A percentile compares a stretch with the other conserved stretches of the same genome.
phyloP scores from a whole-genome alignment of 192 early-diverging fungal genomes.

The Lobosporangium transversale region DNA sequence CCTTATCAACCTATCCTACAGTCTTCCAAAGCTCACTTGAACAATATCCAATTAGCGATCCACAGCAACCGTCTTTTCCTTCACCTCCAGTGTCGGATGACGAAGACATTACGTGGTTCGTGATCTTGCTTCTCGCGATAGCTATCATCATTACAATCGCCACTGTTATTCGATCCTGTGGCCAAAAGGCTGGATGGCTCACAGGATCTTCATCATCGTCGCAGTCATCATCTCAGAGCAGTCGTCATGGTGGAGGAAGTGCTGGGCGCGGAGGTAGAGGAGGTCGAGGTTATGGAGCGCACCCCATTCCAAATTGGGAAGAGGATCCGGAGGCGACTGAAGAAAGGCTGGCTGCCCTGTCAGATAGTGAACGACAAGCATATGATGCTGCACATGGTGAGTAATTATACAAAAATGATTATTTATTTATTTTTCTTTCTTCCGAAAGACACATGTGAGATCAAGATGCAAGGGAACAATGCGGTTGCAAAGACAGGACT shows the following conservation, averaged over 20 bases:
- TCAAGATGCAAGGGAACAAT: too few species aligned
- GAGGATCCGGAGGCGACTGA: conserved; percentile 31
- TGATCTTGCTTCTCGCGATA: conserved; percentile 17
- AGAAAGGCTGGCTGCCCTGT: conserved; percentile 19
- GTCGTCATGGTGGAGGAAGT: conserved; percentile 4
- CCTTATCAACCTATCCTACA: background rate
- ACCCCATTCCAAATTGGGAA: conserved; percentile 22
- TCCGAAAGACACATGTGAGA: too few species aligned
- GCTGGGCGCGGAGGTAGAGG: conserved; percentile 5
- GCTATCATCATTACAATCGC: conserved; percentile 39
- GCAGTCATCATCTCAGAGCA: background rate
- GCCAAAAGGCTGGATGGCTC: conserved; percentile 49
- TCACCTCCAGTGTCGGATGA: conserved; percentile 14
- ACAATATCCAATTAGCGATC: background rate
- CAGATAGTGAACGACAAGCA: conserved; percentile 33
- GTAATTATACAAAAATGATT: background rate
- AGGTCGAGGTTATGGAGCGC: background rate
- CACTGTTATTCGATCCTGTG: conserved; percentile 48
- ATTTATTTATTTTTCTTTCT: too few species aligned
- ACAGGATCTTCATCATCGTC: conserved; percentile 17
- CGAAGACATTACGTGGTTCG: conserved; percentile 32
- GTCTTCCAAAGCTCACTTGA: too few species aligned
- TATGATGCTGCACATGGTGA: conserved; percentile 39
- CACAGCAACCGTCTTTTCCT: background rate
- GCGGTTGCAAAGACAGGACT: too few species aligned